phyloP scores from a whole-genome alignment of 108 stramenopile species.

The Ochromonas danica region DNA sequence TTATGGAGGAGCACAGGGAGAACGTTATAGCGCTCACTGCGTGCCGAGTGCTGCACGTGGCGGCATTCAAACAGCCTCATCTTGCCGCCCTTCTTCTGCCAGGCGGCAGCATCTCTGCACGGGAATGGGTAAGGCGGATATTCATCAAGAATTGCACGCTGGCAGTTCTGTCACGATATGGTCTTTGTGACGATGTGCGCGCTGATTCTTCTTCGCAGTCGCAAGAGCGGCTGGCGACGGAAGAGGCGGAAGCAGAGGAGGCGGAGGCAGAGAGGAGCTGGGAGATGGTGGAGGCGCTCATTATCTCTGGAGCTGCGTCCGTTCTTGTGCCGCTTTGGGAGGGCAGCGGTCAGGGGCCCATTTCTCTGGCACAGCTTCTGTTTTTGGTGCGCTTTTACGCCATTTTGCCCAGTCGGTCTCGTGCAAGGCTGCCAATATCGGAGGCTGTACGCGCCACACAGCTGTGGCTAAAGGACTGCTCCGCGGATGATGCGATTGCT shows the following conservation, averaged over 20 bases:
- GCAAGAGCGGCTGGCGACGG: too few species aligned
- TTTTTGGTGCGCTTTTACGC: slow-evolving; percentile 6
- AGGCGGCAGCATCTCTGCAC: too few species aligned
- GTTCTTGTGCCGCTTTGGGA: background rate
- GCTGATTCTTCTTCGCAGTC: too few species aligned
- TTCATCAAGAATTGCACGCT: slow-evolving; percentile 1
- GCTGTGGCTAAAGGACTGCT: background rate
- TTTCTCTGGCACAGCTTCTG: background rate
- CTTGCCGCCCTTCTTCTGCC: too few species aligned
- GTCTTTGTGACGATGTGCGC: background rate
- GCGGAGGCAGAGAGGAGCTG: too few species aligned
- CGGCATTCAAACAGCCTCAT: too few species aligned
- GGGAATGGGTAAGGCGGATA: background rate
- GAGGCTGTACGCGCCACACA: background rate
- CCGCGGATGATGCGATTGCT: slow-evolving; percentile 5
- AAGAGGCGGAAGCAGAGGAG: background rate
- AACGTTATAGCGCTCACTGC: background rate
- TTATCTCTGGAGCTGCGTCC: background rate
- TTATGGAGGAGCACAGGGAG: background rate
- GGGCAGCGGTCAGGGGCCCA: background rate
- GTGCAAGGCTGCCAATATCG: background rate
- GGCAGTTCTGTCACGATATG: slow-evolving; percentile 2
- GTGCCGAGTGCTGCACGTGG: background rate
- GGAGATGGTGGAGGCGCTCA: background rate
- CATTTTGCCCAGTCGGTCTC: background rate